phyloP scores from a whole-genome alignment of 1,139 yeast genomes.

The Williopsis jadinii region DNA sequence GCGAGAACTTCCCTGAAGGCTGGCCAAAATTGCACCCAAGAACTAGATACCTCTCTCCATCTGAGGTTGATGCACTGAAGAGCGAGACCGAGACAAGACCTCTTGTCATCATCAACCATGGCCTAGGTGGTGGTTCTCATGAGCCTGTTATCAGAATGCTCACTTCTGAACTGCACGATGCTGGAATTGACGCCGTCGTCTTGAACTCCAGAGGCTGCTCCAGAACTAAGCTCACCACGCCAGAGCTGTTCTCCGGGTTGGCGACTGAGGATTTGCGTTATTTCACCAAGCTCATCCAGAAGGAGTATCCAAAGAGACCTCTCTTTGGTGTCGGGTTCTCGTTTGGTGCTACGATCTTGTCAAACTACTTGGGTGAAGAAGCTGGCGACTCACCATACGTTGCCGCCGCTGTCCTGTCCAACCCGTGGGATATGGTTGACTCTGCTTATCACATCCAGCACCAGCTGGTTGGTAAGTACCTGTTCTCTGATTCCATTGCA shows the following conservation, averaged over 20 bases:
- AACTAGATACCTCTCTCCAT: slow-evolving; percentile 59
- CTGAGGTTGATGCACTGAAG: slow-evolving; percentile 33
- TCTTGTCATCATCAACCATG: slow-evolving; percentile 67
- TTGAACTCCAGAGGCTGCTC: slow-evolving; percentile 85
- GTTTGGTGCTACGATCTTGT: slow-evolving; percentile 76
- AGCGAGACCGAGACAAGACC: slow-evolving; percentile 44
- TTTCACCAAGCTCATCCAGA: slow-evolving; percentile 44
- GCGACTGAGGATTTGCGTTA: slow-evolving; percentile 70
- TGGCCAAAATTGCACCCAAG: slow-evolving; percentile 76
- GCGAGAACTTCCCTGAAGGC: slow-evolving; percentile 52
- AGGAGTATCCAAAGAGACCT: slow-evolving; percentile 62
- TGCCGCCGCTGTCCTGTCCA: slow-evolving; percentile 63
- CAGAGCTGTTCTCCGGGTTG: slow-evolving; percentile 65
- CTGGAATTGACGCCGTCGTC: slow-evolving; percentile 62
- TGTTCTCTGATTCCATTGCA: slow-evolving; percentile 65
- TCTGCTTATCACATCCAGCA: slow-evolving; percentile 44
- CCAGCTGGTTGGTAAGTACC: slow-evolving; percentile 51
- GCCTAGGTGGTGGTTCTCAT: slow-evolving; percentile 89
- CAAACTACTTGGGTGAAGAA: slow-evolving; percentile 75
- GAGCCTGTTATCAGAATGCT: slow-evolving; percentile 78
- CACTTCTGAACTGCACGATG: slow-evolving; percentile 25
- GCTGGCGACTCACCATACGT: slow-evolving; percentile 45
- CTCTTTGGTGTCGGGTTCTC: slow-evolving; percentile 78
- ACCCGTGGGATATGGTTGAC: slow-evolving; percentile 79
- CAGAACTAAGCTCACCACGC: slow-evolving; percentile 70